A percentile compares a stretch with the other conserved stretches of the same genome.
Evolutionary conservation across 2,329 filamentous ascomycete genomes (phyloP).

Genomic region (Aspergillus unguis): DNA sequence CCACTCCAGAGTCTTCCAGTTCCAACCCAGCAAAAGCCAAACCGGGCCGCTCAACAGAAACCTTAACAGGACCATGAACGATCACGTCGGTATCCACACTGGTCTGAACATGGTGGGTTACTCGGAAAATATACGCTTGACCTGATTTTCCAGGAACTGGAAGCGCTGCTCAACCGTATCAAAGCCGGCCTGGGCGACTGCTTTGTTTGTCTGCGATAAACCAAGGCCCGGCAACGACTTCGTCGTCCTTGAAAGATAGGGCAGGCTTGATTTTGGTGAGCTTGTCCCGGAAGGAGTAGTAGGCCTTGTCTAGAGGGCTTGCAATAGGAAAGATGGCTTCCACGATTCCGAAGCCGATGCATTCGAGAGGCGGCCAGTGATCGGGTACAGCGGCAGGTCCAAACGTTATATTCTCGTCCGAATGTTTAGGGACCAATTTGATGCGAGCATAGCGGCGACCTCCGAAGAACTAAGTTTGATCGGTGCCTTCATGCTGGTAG

Average conservation of each 20-base stretch:
- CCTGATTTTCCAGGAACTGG: background rate
- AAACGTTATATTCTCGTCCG: background rate
- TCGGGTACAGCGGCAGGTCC: background rate
- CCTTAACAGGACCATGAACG: background rate
- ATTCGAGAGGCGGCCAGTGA: background rate
- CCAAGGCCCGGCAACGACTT: background rate
- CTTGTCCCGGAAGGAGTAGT: background rate
- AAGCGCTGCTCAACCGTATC: constrained; percentile 4
- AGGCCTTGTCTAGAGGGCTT: background rate
- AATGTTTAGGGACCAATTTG: background rate
- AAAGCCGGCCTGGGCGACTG: background rate
- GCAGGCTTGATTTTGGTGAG: constrained; percentile 1
- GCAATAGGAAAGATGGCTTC: constrained; percentile 1
- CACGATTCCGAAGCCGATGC: constrained; percentile 3
- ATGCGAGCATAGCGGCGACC: constrained; percentile 6
- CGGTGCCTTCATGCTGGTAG: background rate
- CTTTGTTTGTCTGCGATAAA: background rate
- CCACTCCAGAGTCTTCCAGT: constrained; percentile 8
- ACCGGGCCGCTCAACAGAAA: background rate
- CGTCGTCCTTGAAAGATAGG: background rate
- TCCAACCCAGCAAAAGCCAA: constrained; percentile 3
- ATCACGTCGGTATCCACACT: background rate
- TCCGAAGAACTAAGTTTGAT: constrained; percentile 1
- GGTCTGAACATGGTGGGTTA: constrained; percentile 1
- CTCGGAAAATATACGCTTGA: constrained; percentile 6